Conservation (phyloP, 768 basidiomycete genomes). For the Mycena amicta region DNA sequence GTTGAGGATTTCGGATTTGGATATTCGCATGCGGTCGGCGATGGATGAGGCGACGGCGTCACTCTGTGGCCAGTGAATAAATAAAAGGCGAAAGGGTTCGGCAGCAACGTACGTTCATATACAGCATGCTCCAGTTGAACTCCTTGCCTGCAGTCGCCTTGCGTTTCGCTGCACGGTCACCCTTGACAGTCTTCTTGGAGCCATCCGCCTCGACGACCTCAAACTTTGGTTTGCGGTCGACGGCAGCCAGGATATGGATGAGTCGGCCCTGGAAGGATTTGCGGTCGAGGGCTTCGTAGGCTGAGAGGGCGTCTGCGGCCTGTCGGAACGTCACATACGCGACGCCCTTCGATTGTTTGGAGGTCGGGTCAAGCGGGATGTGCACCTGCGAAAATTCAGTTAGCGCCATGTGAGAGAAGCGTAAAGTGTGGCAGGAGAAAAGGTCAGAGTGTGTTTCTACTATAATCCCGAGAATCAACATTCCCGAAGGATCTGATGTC, state of each 20-base stretch:
- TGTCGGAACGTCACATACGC: conserved; percentile 52
- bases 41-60: conserved; percentile 93
- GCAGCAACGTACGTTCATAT: conserved; percentile 86
- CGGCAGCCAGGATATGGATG: conserved; percentile 86
- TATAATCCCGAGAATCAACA: conserved; percentile 46
- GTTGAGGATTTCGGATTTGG: conserved; percentile 87
- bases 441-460: conserved; percentile 46
- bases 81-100: too few species aligned
- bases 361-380: conserved; percentile 46
- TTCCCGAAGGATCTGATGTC: conserved; percentile 40
- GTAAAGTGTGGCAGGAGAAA: conserved; percentile 7
- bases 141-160: conserved; percentile 73
- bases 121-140: conserved; percentile 92
- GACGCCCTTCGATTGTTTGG: conserved; percentile 52
- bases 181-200: conserved; percentile 55
- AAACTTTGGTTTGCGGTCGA: conserved; percentile 59
- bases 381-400: conserved; percentile 42
- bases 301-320: conserved; percentile 52
- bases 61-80: conserved; percentile 70
- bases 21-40: conserved; percentile 83
- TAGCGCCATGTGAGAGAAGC: background rate
- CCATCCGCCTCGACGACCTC: conserved; percentile 46
- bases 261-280: conserved; percentile 90
- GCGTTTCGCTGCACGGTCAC: conserved; percentile 62
- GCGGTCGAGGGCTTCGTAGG: conserved; percentile 79